These are phyloP conservation scores for Debaryomycetaceae sp. DNA, from an alignment of 1,139 yeast genomes.

Conservation along the genomic window DNA sequence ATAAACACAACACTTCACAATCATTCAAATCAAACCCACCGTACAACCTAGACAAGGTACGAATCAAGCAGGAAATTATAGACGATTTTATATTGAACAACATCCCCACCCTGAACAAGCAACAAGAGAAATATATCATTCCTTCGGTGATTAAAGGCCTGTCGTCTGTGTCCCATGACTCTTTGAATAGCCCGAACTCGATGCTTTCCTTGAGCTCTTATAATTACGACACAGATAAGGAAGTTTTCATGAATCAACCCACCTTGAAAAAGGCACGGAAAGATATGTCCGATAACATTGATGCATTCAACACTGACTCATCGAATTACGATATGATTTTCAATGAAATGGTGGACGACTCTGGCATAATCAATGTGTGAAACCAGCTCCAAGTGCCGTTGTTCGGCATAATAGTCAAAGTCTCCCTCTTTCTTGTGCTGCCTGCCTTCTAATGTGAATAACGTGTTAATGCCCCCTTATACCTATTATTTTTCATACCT, in stretches of 20 bases:
- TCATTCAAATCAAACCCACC: not conserved
- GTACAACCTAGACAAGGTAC: constrained; percentile 19
- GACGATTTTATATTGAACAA: constrained; percentile 39
- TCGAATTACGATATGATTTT: constrained; percentile 24
- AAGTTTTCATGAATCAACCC: constrained; percentile 3
- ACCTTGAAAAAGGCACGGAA: constrained; percentile 3
- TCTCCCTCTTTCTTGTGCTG: not conserved
- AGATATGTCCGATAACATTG: constrained; percentile 1
- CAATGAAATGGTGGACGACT: constrained; percentile 28
- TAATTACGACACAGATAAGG: constrained; percentile 19
- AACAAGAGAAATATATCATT: constrained; percentile 12
- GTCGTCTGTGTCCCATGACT: constrained; percentile 9
- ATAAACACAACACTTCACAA: not conserved
- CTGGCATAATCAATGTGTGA: constrained; percentile 15
- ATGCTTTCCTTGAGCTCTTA: constrained; percentile 31
- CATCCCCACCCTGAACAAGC: constrained; percentile 24
- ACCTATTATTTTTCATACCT: not conserved
- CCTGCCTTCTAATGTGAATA: not conserved
- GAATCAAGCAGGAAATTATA: constrained; percentile 40
- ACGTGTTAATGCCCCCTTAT: not conserved
- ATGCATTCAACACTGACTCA: constrained; percentile 3
- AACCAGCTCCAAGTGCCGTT: not conserved
- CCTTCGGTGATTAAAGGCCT: constrained; percentile 15
- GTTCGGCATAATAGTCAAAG: not conserved
- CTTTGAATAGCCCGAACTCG: constrained; percentile 35